A percentile compares a stretch with the other conserved stretches of the same genome.
phyloP scores from a whole-genome alignment of 2,329 filamentous ascomycete genomes.

The Colletotrichum incanum region DNA sequence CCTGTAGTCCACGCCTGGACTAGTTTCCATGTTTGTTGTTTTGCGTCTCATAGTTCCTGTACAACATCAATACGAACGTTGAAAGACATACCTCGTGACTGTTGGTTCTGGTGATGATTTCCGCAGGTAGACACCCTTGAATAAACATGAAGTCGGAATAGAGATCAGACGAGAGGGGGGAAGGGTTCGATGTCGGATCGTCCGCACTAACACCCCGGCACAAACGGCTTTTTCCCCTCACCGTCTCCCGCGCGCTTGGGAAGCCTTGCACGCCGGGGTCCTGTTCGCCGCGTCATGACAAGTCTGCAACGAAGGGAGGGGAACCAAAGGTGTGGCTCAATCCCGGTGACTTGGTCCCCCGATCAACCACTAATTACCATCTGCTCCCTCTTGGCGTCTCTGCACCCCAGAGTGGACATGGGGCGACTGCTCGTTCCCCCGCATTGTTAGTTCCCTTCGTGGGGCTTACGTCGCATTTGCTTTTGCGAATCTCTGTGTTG shows the following conservation, averaged over 20 bases:
- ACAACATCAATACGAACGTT: conserved; percentile 33
- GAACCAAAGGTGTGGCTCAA: background rate
- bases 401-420: background rate
- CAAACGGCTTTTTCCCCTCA: conserved; percentile 13
- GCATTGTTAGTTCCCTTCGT: background rate
- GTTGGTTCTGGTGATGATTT: background rate
- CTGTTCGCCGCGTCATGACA: conserved; percentile 15
- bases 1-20: conserved; percentile 30
- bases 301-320: background rate
- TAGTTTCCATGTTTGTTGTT: conserved; percentile 27
- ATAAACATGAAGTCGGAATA: conserved; percentile 28
- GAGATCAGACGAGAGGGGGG: conserved; percentile 27
- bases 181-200: conserved; percentile 12
- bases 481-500: background rate
- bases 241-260: conserved; percentile 35
- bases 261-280: conserved; percentile 2
- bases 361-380: background rate
- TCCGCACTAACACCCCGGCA: conserved; percentile 13
- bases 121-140: background rate
- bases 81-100: background rate
- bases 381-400: background rate
- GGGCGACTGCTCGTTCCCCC: background rate
- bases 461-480: background rate
- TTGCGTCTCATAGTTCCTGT: conserved; percentile 32
- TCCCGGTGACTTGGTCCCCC: background rate